Evolutionary conservation across 1,139 yeast species (phyloP).

Genomic region (Geotrichum armillariae): DNA sequence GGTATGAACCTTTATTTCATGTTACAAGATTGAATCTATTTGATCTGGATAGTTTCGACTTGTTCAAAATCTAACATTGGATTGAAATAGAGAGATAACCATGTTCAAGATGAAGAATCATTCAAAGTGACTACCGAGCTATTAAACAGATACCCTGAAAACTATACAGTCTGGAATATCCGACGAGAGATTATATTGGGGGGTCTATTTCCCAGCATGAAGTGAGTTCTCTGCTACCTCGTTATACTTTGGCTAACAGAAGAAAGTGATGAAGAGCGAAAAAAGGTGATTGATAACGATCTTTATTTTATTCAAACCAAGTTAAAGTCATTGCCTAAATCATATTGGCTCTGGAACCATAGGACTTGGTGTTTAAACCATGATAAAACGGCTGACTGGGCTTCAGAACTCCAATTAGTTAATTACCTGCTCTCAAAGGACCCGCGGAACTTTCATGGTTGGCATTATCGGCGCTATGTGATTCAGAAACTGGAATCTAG

Average conservation of each 20-base stretch:
- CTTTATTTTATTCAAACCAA: conserved; percentile 58
- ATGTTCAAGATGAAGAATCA: conserved; percentile 43
- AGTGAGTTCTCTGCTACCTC: not conserved
- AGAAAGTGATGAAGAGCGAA: conserved; percentile 26
- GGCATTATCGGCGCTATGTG: conserved; percentile 88
- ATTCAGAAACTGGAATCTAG: conserved; percentile 52
- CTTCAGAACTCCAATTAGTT: conserved; percentile 65
- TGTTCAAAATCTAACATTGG: conserved; percentile 6
- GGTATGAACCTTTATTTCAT: conserved; percentile 14
- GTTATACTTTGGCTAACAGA: not conserved
- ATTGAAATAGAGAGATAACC: conserved; percentile 21
- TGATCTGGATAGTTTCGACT: no score
- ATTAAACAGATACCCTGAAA: conserved; percentile 74
- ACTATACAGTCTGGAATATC: conserved; percentile 87
- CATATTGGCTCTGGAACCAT: conserved; percentile 97
- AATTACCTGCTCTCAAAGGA: conserved; percentile 68
- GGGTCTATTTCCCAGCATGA: conserved; percentile 35
- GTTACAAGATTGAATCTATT: conserved; percentile 3
- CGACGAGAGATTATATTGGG: conserved; percentile 66
- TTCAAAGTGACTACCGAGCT: conserved; percentile 58
- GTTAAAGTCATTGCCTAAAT: conserved; percentile 73
- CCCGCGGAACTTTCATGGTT: conserved; percentile 87
- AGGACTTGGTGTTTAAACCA: conserved; percentile 75
- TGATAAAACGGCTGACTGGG: conserved; percentile 62
- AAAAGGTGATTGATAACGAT: conserved; percentile 55